Evolutionary conservation across 2,329 filamentous ascomycete genomes (phyloP).

Genomic region (Fusarium haematococcum): DNA sequence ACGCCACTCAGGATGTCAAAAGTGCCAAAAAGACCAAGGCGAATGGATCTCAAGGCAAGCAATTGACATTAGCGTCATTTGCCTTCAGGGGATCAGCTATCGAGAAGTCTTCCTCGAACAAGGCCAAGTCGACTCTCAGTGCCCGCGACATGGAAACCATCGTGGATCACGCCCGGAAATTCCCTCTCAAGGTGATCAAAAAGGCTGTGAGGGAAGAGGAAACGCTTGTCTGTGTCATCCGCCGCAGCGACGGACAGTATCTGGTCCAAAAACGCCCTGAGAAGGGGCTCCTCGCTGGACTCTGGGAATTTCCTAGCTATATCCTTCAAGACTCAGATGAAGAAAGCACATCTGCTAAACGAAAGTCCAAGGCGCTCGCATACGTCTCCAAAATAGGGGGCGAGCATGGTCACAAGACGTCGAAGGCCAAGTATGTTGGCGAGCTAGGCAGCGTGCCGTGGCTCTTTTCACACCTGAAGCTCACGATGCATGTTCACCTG

Average conservation of each 20-base stretch:
- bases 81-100: conserved; percentile 43
- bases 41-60: conserved; percentile 27
- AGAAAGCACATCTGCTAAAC: conserved; percentile 44
- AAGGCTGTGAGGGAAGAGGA: conserved; percentile 65
- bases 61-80: conserved; percentile 52
- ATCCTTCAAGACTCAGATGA: conserved; percentile 44
- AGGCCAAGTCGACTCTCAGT: conserved; percentile 19
- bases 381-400: conserved; percentile 48
- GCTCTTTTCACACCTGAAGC: conserved; percentile 67
- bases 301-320: conserved; percentile 68
- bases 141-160: conserved; percentile 49
- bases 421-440: conserved; percentile 45
- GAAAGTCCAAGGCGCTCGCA: conserved; percentile 52
- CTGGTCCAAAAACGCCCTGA: conserved; percentile 63
- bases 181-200: conserved; percentile 64
- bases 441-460: conserved; percentile 67
- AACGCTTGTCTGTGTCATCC: conserved; percentile 65
- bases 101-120: conserved; percentile 12
- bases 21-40: conserved; percentile 20
- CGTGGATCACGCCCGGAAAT: conserved; percentile 60
- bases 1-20: conserved; percentile 9
- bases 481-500: conserved; percentile 68
- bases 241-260: conserved; percentile 56
- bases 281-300: conserved; percentile 65
- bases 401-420: conserved; percentile 11